Conservation (phyloP, 345 rosid species). For the Lumnitzera racemosa region DNA sequence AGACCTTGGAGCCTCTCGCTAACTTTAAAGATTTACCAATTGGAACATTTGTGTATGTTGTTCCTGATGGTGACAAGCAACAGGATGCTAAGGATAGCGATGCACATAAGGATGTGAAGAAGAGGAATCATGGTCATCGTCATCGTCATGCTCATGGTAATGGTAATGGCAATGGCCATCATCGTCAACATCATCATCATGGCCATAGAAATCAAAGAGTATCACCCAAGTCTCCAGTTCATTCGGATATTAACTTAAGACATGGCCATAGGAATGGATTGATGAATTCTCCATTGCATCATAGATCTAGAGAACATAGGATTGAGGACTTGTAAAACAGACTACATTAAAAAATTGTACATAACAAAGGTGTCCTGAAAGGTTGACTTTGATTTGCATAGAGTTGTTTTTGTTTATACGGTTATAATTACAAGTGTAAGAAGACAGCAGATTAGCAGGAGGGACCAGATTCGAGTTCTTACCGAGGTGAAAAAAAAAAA, state of each 20-base stretch:
- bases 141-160: constrained; percentile 10
- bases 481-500: too few relatives aligned
- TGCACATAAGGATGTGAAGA: constrained; percentile 22
- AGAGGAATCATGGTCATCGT: constrained; percentile 8
- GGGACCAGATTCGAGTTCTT: too few relatives aligned
- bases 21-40: constrained; percentile 44
- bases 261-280: constrained; percentile 2
- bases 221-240: too few relatives aligned
- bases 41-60: constrained; percentile 62
- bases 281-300: constrained; percentile 2
- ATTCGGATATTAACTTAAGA: too few relatives aligned
- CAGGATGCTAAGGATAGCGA: constrained; percentile 12
- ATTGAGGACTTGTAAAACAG: neutral
- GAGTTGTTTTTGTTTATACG: neutral
- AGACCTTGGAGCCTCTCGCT: constrained; percentile 50
- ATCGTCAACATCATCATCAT: too few relatives aligned
- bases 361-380: neutral
- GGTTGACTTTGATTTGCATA: neutral
- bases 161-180: constrained; percentile 7
- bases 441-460: too few relatives aligned
- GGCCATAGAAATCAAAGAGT: too few relatives aligned
- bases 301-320: constrained; percentile 3
- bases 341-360: neutral
- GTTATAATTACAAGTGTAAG: too few relatives aligned
- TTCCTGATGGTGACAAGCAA: constrained; percentile 26